phyloP scores from a whole-genome alignment of 2,329 filamentous ascomycete species.

The Aspergillus ibericus region DNA sequence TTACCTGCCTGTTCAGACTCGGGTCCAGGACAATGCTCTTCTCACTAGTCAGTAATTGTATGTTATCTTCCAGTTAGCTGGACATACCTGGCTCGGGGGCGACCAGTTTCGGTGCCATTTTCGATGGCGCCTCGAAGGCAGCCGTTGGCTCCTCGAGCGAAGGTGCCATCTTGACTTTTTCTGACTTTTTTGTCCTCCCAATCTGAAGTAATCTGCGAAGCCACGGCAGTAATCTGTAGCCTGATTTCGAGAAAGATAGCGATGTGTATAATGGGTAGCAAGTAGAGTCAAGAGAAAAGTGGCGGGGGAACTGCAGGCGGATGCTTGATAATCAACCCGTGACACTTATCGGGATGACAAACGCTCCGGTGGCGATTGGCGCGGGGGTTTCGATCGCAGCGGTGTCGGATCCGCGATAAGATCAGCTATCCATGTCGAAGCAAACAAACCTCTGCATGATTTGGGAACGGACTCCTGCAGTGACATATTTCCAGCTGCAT shows the following conservation, averaged over 20 bases:
- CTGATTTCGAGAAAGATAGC: neutral
- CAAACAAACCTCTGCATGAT: neutral
- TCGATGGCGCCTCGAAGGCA: conserved; percentile 74
- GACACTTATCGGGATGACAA: conserved; percentile 28
- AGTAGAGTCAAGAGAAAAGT: conserved; percentile 13
- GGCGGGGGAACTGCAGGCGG: conserved; percentile 23
- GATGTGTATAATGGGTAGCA: neutral
- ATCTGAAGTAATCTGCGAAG: neutral
- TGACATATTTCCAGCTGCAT: neutral
- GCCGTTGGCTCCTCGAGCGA: conserved; percentile 73
- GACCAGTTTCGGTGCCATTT: conserved; percentile 78
- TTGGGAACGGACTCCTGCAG: neutral
- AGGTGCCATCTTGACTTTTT: conserved; percentile 65
- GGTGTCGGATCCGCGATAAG: conserved; percentile 22
- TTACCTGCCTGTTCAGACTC: conserved; percentile 57
- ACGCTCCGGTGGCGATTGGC: conserved; percentile 29
- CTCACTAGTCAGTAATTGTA: conserved; percentile 4
- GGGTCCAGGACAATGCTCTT: conserved; percentile 87
- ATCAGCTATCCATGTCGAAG: neutral
- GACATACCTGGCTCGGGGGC: conserved; percentile 76
- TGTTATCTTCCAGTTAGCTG: neutral
- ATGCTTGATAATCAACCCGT: conserved; percentile 33
- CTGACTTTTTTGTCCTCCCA: neutral
- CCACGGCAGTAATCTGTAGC: neutral
- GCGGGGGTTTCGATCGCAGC: conserved; percentile 14